phyloP scores from a whole-genome alignment of 78 protist species.

The Salpingoeca rosetta region DNA sequence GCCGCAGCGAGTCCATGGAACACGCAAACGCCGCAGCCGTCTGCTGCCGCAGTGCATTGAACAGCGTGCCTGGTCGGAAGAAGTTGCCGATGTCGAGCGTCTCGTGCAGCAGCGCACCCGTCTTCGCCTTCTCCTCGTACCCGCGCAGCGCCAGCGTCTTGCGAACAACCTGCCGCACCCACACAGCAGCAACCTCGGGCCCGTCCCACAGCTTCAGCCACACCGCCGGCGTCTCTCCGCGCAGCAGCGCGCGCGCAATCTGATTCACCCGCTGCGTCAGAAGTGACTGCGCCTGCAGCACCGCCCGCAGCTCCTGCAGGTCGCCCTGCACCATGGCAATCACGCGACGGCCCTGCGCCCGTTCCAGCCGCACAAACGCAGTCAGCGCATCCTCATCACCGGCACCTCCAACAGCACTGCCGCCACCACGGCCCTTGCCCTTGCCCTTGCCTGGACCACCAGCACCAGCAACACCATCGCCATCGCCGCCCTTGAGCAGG shows the following conservation, averaged over 20 bases:
- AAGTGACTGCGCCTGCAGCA: slow-evolving; percentile 39
- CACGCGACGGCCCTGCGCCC: background rate
- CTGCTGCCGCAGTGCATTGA: slow-evolving; percentile 67
- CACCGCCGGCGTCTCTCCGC: slow-evolving; percentile 31
- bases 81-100: slow-evolving; percentile 27
- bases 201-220: slow-evolving; percentile 55
- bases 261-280: slow-evolving; percentile 14
- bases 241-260: slow-evolving; percentile 18
- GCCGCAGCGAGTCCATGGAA: slow-evolving; percentile 18
- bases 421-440: too few relatives aligned
- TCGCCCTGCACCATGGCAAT: background rate
- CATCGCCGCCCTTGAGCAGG: background rate
- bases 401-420: too few relatives aligned
- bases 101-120: slow-evolving; percentile 11
- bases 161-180: slow-evolving; percentile 12
- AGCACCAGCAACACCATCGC: too few relatives aligned
- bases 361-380: slow-evolving; percentile 19
- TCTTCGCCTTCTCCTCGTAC: background rate
- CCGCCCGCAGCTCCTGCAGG: slow-evolving; percentile 11
- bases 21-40: slow-evolving; percentile 7
- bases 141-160: slow-evolving; percentile 22
- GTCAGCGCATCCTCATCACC: slow-evolving; percentile 20
- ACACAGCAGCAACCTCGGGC: slow-evolving; percentile 39
- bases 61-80: slow-evolving; percentile 50
- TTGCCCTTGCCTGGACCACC: too few relatives aligned